Conservation (phyloP, 192 early-diverging fungal genomes). For the Thamnidium elegans region DNA sequence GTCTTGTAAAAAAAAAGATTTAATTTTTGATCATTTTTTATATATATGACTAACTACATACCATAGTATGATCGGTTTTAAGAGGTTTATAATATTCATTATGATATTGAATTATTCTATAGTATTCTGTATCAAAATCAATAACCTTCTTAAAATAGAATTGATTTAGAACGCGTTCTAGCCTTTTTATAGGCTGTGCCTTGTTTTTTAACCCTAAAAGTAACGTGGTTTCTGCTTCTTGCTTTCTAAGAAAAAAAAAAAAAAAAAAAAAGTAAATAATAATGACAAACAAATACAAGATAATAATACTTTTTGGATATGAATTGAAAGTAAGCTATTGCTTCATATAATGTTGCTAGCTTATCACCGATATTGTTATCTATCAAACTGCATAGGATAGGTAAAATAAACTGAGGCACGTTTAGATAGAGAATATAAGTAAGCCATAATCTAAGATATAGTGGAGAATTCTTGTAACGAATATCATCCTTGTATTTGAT, state of each 20-base stretch:
- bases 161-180: neutral
- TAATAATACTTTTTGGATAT: neutral
- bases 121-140: too few species aligned
- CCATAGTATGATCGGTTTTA: too few species aligned
- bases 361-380: slow-evolving; percentile 5
- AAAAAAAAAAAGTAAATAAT: neutral
- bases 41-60: too few species aligned
- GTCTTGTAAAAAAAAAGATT: neutral
- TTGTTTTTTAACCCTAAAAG: neutral
- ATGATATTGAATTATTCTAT: too few species aligned
- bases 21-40: too few species aligned
- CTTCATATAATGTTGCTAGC: neutral
- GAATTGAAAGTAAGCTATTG: neutral
- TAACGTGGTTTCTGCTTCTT: neutral
- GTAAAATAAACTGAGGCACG: neutral
- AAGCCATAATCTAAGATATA: slow-evolving; percentile 17
- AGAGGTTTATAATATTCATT: too few species aligned
- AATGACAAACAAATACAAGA: neutral
- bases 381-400: slow-evolving; percentile 13
- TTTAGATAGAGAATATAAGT: neutral
- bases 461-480: slow-evolving; percentile 10
- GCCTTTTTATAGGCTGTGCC: neutral
- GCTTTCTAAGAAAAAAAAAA: neutral
- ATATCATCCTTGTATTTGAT: neutral
- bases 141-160: neutral